Percentiles rank a stretch among this genome's conserved stretches.
Conservation (phyloP, 116 monocot genomes). For the Dioscorea cayenensis region DNA sequence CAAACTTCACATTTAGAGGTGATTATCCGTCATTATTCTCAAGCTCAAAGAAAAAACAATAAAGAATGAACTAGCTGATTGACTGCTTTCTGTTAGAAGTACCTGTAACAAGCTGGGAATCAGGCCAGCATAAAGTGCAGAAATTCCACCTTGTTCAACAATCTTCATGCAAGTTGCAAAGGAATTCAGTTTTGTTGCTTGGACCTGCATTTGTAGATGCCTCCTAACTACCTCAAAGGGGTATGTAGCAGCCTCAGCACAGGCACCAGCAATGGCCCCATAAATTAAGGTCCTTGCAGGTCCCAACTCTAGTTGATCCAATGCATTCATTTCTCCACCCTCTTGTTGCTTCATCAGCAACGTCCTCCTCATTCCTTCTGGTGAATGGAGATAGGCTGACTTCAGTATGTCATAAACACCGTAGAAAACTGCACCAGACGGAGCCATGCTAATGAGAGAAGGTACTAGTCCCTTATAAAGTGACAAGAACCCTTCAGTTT, state of each 20-base stretch:
- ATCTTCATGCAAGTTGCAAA: constrained; percentile 75
- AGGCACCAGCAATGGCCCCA: constrained; percentile 92
- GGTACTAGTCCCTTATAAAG: constrained; percentile 91
- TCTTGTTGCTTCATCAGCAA: constrained; percentile 51
- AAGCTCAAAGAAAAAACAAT: no score
- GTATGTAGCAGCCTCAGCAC: constrained; percentile 96
- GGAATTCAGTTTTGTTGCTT: constrained; percentile 68
- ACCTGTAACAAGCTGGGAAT: constrained; percentile 97
- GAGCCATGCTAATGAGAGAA: constrained; percentile 95
- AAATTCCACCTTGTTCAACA: constrained; percentile 77
- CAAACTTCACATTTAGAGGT: no score
- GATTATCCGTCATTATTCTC: no score
- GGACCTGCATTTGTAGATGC: constrained; percentile 81
- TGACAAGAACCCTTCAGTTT: constrained; percentile 92
- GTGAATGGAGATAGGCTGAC: constrained; percentile 73
- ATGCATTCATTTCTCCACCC: constrained; percentile 53
- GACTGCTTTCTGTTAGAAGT: background rate
- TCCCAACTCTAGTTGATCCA: constrained; percentile 64
- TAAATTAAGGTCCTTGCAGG: constrained; percentile 71
- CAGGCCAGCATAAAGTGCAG: constrained; percentile 87
- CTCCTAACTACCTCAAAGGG: constrained; percentile 95
- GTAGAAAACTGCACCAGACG: constrained; percentile 96
- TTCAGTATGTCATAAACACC: constrained; percentile 97
- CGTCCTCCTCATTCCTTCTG: constrained; percentile 60
- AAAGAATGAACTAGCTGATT: background rate